Evolutionary conservation across 257 asterid species (phyloP).

Genomic region (Nicotiana benthamiana): DNA sequence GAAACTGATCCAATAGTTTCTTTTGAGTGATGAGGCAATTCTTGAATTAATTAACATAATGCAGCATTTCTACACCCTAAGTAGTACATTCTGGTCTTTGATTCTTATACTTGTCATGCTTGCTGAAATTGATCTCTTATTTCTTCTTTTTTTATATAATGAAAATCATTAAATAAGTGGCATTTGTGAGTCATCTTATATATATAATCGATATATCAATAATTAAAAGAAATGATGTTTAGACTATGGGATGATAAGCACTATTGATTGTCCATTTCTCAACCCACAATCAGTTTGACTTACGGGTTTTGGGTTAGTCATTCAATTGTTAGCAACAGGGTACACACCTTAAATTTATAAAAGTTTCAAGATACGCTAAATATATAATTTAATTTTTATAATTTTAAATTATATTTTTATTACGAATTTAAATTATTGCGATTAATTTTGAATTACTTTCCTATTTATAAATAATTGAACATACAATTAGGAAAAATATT

Average conservation of each 20-base stretch:
- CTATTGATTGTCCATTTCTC: neutral
- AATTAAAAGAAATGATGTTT: neutral
- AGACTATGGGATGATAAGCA: neutral
- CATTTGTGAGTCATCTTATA: neutral
- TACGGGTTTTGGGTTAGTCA: too few species aligned
- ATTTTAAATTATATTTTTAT: too few species aligned
- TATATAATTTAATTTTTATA: too few species aligned
- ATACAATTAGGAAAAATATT: too few species aligned
- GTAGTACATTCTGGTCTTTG: neutral
- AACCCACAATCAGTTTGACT: too few species aligned
- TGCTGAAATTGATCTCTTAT: neutral
- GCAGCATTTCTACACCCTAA: neutral
- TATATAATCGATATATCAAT: neutral
- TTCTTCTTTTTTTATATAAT: neutral
- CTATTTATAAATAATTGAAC: too few species aligned
- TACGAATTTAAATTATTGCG: too few species aligned
- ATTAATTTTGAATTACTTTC: too few species aligned
- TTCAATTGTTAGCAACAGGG: too few species aligned
- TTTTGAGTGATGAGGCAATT: neutral
- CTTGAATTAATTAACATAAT: neutral
- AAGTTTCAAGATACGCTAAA: too few species aligned
- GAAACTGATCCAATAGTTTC: neutral
- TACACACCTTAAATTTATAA: too few species aligned
- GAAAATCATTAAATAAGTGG: neutral
- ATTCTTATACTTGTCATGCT: neutral